phyloP scores from a whole-genome alignment of 768 basidiomycete species.

The Macrolepiota fuliginosa region DNA sequence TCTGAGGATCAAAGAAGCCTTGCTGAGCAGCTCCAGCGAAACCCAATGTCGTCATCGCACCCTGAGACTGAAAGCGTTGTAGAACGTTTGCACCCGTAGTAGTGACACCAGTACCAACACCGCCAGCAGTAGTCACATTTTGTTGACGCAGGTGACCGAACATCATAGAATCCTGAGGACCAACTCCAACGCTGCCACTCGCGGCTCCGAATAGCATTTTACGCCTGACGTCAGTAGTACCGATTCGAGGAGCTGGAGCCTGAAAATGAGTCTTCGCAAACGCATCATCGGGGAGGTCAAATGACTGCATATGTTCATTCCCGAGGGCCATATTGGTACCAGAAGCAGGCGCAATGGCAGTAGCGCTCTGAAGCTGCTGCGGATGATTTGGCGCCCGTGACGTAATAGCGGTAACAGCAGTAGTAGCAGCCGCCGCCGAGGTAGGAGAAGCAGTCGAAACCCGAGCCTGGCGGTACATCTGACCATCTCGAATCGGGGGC shows the following conservation, averaged over 20 bases:
- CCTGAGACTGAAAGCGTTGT: neutral
- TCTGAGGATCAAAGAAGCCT: neutral
- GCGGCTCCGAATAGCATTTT: neutral
- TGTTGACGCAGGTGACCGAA: neutral
- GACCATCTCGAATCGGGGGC: neutral
- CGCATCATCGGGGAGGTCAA: neutral
- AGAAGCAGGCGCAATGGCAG: neutral
- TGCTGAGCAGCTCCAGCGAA: neutral
- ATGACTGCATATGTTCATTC: neutral
- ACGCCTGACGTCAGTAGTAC: slow-evolving; percentile 2
- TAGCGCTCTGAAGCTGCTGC: neutral
- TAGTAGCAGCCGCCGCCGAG: neutral
- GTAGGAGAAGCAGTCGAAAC: neutral
- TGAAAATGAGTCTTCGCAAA: neutral
- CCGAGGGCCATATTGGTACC: neutral
- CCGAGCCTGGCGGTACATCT: neutral
- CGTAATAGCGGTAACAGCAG: neutral
- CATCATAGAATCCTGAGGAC: neutral
- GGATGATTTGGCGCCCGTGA: neutral
- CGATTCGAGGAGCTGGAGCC: neutral
- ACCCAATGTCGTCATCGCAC: neutral
- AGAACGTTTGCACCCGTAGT: neutral
- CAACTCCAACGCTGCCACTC: neutral
- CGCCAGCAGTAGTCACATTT: neutral
- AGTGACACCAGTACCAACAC: too few relatives aligned